A percentile compares a stretch with the other conserved stretches of the same genome.
These are phyloP conservation scores for Chaetomium fimeti DNA, from an alignment of 495 filamentous ascomycete species.

Conservation along the genomic window DNA sequence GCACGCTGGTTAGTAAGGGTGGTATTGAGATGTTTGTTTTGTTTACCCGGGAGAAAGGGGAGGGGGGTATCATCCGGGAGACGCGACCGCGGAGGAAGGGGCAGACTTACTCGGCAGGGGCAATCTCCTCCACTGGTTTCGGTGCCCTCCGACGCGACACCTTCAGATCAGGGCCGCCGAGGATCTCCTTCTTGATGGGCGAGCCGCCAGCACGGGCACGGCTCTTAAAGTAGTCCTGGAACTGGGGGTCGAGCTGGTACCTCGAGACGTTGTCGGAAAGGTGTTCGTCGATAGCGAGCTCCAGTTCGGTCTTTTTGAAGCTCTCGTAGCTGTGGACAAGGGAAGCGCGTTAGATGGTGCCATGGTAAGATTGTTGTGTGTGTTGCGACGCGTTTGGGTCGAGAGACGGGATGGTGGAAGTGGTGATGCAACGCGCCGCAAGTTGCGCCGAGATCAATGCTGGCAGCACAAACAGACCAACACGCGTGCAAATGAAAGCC, in stretches of 20 bases:
- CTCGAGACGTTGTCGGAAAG: slow-evolving; percentile 63
- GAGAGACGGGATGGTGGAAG: neutral
- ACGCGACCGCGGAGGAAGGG: neutral
- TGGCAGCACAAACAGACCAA: slow-evolving; percentile 11
- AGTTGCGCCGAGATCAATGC: neutral
- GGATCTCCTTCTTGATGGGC: slow-evolving; percentile 69
- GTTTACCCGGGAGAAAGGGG: slow-evolving; percentile 7
- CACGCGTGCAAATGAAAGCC: neutral
- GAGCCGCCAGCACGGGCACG: slow-evolving; percentile 56
- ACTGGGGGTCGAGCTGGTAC: slow-evolving; percentile 60
- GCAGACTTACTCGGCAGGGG: slow-evolving; percentile 43
- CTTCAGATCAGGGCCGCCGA: slow-evolving; percentile 41
- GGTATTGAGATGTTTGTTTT: slow-evolving; percentile 11
- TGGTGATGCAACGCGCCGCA: slow-evolving; percentile 17
- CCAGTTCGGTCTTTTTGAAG: slow-evolving; percentile 79
- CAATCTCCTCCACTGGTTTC: slow-evolving; percentile 50
- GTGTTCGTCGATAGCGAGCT: slow-evolving; percentile 69
- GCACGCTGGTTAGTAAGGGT: slow-evolving; percentile 8
- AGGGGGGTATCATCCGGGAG: neutral
- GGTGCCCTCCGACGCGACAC: slow-evolving; percentile 46
- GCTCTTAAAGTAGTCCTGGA: slow-evolving; percentile 76
- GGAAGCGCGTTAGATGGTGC: slow-evolving; percentile 3
- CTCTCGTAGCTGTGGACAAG: slow-evolving; percentile 59
- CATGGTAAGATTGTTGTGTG: neutral
- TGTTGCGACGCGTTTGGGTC: slow-evolving; percentile 6